Evolutionary conservation across 2,329 filamentous ascomycete genomes (phyloP).

Genomic region (Alternaria conjuncta): DNA sequence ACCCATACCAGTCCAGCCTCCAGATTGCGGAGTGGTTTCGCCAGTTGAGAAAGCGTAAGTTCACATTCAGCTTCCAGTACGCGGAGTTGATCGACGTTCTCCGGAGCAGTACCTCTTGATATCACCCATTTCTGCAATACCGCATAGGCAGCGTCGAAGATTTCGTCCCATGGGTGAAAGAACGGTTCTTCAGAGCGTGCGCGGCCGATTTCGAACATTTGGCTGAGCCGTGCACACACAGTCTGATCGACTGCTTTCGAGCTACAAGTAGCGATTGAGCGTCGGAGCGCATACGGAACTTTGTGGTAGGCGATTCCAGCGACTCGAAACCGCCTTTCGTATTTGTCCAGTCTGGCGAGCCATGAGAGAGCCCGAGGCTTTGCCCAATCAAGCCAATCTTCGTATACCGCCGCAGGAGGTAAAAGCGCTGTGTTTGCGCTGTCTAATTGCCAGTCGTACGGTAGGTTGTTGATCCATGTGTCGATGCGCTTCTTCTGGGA

Average conservation of each 20-base stretch:
- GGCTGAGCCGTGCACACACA: background rate
- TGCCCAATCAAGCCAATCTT: slow-evolving; percentile 12
- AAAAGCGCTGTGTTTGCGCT: background rate
- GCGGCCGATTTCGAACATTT: slow-evolving; percentile 7
- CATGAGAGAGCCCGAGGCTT: background rate
- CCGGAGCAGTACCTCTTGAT: background rate
- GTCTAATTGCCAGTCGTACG: background rate
- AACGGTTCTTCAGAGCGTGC: slow-evolving; percentile 1
- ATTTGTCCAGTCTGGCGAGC: slow-evolving; percentile 4
- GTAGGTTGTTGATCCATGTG: background rate
- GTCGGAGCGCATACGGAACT: slow-evolving; percentile 6
- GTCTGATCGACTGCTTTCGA: background rate
- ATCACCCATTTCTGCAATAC: background rate
- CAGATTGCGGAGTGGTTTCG: background rate
- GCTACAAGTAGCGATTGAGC: background rate
- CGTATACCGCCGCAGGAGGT: background rate
- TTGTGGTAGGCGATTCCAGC: slow-evolving; percentile 9
- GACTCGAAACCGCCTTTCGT: slow-evolving; percentile 8
- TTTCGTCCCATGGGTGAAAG: slow-evolving; percentile 7
- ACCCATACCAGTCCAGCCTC: slow-evolving; percentile 1
- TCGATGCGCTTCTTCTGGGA: background rate
- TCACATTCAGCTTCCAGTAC: background rate
- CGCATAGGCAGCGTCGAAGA: background rate
- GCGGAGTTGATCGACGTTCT: background rate
- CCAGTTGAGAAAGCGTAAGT: background rate